Conservation (phyloP, 2,329 filamentous ascomycete species). For the Thelonectria blattea region DNA sequence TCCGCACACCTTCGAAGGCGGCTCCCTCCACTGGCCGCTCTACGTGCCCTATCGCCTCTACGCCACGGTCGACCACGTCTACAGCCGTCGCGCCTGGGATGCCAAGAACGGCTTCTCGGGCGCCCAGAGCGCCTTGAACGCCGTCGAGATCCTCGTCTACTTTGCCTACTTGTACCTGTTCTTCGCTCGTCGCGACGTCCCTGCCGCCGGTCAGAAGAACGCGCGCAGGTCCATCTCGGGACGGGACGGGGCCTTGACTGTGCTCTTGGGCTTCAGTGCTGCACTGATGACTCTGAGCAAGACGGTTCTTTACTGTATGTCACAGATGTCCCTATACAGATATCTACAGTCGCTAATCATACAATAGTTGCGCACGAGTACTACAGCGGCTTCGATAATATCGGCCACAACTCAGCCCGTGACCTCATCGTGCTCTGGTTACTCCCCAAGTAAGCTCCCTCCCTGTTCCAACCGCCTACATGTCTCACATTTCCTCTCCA, state of each 20-base stretch:
- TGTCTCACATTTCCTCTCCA: constrained; percentile 35
- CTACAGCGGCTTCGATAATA: constrained; percentile 61
- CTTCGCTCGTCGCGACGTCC: constrained; percentile 28
- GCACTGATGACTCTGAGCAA: constrained; percentile 67
- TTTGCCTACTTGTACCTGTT: constrained; percentile 57
- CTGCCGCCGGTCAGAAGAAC: constrained; percentile 21
- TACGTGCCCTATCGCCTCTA: constrained; percentile 84
- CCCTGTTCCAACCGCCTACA: background rate
- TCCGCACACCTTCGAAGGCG: constrained; percentile 82
- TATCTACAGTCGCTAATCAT: no score
- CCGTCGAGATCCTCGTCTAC: constrained; percentile 72
- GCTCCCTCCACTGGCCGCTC: constrained; percentile 71
- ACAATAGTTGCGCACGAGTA: constrained; percentile 61
- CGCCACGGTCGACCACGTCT: constrained; percentile 78
- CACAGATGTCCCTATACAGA: background rate
- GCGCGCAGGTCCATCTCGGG: constrained; percentile 48
- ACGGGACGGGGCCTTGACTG: constrained; percentile 50
- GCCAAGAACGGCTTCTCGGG: constrained; percentile 75
- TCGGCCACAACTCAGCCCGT: constrained; percentile 58
- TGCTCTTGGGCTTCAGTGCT: constrained; percentile 58
- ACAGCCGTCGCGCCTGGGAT: constrained; percentile 77
- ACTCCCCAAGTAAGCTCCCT: constrained; percentile 61
- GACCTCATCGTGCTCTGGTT: constrained; percentile 61
- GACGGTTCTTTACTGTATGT: constrained; percentile 65
- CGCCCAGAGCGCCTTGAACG: constrained; percentile 74